Evolutionary conservation across 139 green algal genomes (phyloP).

Genomic region (Chlamydomonas sphaeroides): DNA sequence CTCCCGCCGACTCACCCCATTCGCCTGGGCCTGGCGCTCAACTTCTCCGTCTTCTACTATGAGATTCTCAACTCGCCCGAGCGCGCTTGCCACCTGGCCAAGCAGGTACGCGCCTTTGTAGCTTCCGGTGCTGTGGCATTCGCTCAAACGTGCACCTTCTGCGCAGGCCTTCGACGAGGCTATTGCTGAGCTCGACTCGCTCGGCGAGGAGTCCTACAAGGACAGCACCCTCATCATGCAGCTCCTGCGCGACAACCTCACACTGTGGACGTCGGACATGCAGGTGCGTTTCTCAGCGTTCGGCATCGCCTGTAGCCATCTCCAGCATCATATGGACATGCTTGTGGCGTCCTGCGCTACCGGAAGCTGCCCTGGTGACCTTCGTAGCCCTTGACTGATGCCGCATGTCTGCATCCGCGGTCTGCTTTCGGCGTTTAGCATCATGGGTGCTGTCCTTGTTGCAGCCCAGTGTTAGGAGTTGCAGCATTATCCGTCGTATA

Average conservation of each 20-base stretch:
- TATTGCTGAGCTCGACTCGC: constrained; percentile 97
- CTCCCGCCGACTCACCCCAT: constrained; percentile 97
- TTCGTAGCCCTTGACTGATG: too few relatives aligned
- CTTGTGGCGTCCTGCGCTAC: too few relatives aligned
- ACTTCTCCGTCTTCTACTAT: constrained; percentile 99
- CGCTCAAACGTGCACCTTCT: too few relatives aligned
- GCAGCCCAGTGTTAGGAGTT: too few relatives aligned
- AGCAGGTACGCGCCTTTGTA: constrained; percentile 86
- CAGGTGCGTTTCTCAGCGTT: constrained; percentile 66
- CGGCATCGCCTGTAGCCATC: too few relatives aligned
- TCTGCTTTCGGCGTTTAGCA: too few relatives aligned
- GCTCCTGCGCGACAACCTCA: constrained; percentile 98
- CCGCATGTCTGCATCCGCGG: too few relatives aligned
- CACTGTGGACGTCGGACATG: constrained; percentile 98
- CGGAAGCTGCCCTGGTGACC: too few relatives aligned
- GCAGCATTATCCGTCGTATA: too few relatives aligned
- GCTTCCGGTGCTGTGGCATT: background rate
- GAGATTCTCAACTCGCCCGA: constrained; percentile 99
- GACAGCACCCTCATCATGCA: constrained; percentile 99
- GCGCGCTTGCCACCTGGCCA: constrained; percentile 95
- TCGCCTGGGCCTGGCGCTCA: constrained; percentile 95
- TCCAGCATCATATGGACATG: too few relatives aligned
- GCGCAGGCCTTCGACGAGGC: constrained; percentile 97
- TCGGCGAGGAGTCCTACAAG: constrained; percentile 99
- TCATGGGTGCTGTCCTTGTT: too few relatives aligned